Base-by-base conservation (phyloP, 768 basidiomycete species). In the Phanerochaete carnosa region DNA sequence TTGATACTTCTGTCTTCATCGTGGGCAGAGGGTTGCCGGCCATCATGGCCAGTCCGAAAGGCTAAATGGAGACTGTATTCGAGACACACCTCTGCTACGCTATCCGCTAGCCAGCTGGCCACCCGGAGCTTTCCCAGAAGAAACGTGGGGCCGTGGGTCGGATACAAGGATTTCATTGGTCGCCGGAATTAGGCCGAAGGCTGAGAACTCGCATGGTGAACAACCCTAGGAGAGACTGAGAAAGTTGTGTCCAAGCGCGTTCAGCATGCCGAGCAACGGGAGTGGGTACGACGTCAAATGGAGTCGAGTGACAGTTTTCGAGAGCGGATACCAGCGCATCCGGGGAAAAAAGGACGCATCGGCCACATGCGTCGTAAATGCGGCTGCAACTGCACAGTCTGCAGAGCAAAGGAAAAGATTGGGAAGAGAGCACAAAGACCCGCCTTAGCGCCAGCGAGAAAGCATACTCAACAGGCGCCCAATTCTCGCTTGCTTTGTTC, bases 1-100 rank as follows among this genome's bases (percentile, higher is more conserved):
- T 54, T 29, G 65, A 66, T 60, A 66, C 65, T 25, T 25, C 13
- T 50, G 28, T 30, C 43, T 51, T 62, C 58, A 58, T 65, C 63
- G 45, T 49, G 19, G 49, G 57, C 57, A 54, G n/a, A 46, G 22
- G 39, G 39, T 19, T 15, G 12, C 11, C 35, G 25, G 55, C 12
- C 26, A 35, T 6, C 12, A 3, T 11, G 52, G 22, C 30, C 49
- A 51, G 30, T 5, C 30, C 49, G 39, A 43, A 43, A 19, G 26
- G 12, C 22, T 9, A 23, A 51, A 23, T 13, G n/a, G 26, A 47
- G 19, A 6, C 25, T 9, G 49, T 3, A 51, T 5, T 5, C 5
- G 8, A 8, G 49, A 32, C 49, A n/a, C 26, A 32, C 30, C 49
- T 32, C 16, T 33, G 5, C 29, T 7, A n/a, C n/a, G n/a, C n/a